A percentile compares a stretch with the other conserved stretches of the same genome.
phyloP scores from a whole-genome alignment of 106 monocot species.

The Iris macrosiphon region DNA sequence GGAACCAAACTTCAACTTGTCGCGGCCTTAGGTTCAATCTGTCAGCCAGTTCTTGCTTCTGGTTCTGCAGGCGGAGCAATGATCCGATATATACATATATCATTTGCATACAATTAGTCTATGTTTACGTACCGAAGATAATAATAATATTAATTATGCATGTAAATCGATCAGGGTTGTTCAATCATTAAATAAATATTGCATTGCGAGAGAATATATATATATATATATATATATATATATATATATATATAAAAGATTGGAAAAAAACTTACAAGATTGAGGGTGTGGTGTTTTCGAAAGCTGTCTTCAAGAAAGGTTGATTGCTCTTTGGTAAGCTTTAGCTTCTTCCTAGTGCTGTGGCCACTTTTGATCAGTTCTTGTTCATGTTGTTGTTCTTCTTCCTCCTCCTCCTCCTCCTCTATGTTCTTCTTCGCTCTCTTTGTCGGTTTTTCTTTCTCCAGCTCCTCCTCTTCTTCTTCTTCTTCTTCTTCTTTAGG shows the following conservation, averaged over 20 bases:
- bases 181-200: too few species aligned
- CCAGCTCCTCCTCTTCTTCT: neutral
- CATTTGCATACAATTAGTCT: too few species aligned
- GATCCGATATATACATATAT: too few species aligned
- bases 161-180: too few species aligned
- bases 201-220: too few species aligned
- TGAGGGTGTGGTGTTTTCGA: conserved; percentile 30
- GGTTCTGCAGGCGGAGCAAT: conserved; percentile 1
- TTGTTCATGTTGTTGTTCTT: too few species aligned
- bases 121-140: too few species aligned
- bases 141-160: neutral
- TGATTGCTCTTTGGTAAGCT: conserved; percentile 49
- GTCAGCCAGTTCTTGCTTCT: conserved; percentile 35
- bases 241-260: too few species aligned
- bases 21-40: conserved; percentile 13
- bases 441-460: neutral
- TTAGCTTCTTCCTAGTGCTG: conserved; percentile 41
- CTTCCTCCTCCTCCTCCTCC: neutral
- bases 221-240: too few species aligned
- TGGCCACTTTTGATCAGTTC: too few species aligned
- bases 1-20: conserved; percentile 39
- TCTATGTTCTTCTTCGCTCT: neutral
- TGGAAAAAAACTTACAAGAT: too few species aligned
- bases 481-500: conserved; percentile 11
- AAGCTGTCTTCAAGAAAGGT: conserved; percentile 46